Evolutionary conservation across 257 asterid genomes (phyloP), one percentile per base, ranked within the genome.

Genomic region (Nicotiana undulata): DNA sequence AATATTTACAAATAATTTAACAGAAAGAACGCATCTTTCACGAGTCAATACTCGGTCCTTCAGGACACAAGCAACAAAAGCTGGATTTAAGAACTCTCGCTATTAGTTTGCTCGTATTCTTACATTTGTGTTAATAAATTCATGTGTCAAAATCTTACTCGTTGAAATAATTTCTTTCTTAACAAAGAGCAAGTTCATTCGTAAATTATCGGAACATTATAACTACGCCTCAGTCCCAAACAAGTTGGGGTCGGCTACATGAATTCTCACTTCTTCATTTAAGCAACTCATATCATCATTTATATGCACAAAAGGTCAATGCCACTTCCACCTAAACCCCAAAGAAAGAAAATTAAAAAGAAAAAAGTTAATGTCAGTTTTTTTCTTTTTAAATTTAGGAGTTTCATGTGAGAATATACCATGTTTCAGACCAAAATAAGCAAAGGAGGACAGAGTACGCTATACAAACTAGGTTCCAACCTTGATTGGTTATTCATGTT

Each of bases 401-500:
- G 26, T 74, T 72, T 56, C 51, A 51, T 24, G 63, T 16, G 79
- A 72, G 60, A 46, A 34, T 72, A 34, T 46, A 74, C 8, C 79
- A 74, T 74, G 51, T 74, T 51, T 26, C 44, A 49, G 24, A 49
- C 63, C 22, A 26, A 74, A 72, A 22, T 16, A 46, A 72, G 40
- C 24, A 3, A 46, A 72, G 59, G 22, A 12, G 15, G 26, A 72
- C 6, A 72, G 20, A 72, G 60, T 6, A 46, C 34, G 15, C 12
- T 7, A 49, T 74, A 16, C 16, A 74, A 74, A 74, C 79, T 49
- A 26, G 10, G 6, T 74, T 26, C 79, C 79, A 80, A 96, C 99
- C 99, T 96, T 4, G 99, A 96, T 77, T 92, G 95, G 82, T 93
- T 92, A 88, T 96, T 96, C 99, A 96, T 96, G 86, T 96, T 96